These are phyloP conservation scores for Metarhizium guizhouense DNA, from an alignment of 2,329 filamentous ascomycete species.

Conservation along the genomic window DNA sequence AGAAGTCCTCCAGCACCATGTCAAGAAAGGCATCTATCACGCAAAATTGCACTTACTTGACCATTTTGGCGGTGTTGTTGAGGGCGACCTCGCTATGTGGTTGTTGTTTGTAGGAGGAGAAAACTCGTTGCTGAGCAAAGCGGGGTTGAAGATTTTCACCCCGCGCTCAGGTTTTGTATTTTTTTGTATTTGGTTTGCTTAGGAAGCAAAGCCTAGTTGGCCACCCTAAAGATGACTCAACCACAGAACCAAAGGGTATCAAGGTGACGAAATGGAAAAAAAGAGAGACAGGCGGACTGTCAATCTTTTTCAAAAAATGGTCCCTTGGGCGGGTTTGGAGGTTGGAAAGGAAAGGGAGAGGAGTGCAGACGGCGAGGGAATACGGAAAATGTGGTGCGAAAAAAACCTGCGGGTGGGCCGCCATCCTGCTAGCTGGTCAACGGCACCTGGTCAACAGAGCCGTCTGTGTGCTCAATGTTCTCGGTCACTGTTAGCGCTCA, in stretches of 20 bases:
- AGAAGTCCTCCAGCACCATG: not conserved
- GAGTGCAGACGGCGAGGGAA: slow-evolving; percentile 14
- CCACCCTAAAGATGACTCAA: slow-evolving; percentile 6
- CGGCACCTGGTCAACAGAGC: too few species aligned
- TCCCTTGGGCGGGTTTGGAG: slow-evolving; percentile 20
- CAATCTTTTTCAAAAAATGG: slow-evolving; percentile 28
- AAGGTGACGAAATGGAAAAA: slow-evolving; percentile 19
- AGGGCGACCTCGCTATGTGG: slow-evolving; percentile 30
- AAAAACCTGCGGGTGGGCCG: slow-evolving; percentile 4
- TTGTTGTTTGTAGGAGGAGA: slow-evolving; percentile 22
- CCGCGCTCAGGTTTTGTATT: slow-evolving; percentile 21
- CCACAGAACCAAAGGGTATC: slow-evolving; percentile 16
- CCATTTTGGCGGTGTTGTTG: slow-evolving; percentile 89
- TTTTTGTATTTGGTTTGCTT: not conserved
- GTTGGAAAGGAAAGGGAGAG: slow-evolving; percentile 17
- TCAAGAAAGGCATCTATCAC: not conserved
- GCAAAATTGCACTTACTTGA: slow-evolving; percentile 70
- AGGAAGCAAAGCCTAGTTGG: slow-evolving; percentile 5
- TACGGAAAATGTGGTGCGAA: slow-evolving; percentile 7
- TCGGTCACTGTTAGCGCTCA: too few species aligned
- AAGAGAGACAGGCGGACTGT: slow-evolving; percentile 32
- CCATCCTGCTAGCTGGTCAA: not conserved
- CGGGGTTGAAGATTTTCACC: slow-evolving; percentile 36
- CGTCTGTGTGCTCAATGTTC: too few species aligned
- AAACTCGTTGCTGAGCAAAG: slow-evolving; percentile 25